Base-by-base conservation (phyloP, 2,329 filamentous ascomycete genomes). In the Cladosporium sp. region DNA sequence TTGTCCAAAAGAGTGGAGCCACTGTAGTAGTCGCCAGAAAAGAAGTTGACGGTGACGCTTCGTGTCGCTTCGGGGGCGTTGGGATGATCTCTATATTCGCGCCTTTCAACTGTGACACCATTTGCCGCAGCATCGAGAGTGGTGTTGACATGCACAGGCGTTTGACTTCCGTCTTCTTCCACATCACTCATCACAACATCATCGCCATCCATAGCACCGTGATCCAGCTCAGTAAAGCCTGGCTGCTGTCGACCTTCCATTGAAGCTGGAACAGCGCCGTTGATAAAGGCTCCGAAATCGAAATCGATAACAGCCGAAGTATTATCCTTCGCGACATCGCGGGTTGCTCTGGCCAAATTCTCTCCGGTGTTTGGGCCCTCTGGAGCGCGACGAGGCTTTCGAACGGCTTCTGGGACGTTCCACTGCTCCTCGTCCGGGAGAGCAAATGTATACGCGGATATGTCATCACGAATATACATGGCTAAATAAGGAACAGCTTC, bases 11-110 rank as follows among this genome's bases (percentile, higher is more conserved):
- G 49, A 12, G 41, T 70, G 4, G 73, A 69, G 46, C 80, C 80
- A 43, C 72, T 73, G 66, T 80, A 83, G 63, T 74, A 79, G 45
- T 81, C 74, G 2, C 72, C 72, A 6, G 74, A 77, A 55, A 80
- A 79, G 46, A 76, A 74, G 54, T 78, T 75, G 49, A 77, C 65
- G 2, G 73, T 79, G 56, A 68, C 12, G 75, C 75, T 4, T 69
- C 71, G 52, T 71, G 69, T 49, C 16, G n/a, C 19, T 38, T 42
- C 15, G 20, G 30, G 38, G 12, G 9, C 12, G 18, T n/a, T 13
- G 25, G 19, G 47, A 13, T 12, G 15, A n/a, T 42, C 38, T 22
- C 19, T 22, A 16, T 48, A 48, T 13, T 48, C 45, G 12, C 36
- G 36, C 18, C 27, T 15, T 40, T 48, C 45, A 7, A 40, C 45